Conservation (phyloP, 1,284 basidiomycete species). For the Tylopilus sp. region DNA sequence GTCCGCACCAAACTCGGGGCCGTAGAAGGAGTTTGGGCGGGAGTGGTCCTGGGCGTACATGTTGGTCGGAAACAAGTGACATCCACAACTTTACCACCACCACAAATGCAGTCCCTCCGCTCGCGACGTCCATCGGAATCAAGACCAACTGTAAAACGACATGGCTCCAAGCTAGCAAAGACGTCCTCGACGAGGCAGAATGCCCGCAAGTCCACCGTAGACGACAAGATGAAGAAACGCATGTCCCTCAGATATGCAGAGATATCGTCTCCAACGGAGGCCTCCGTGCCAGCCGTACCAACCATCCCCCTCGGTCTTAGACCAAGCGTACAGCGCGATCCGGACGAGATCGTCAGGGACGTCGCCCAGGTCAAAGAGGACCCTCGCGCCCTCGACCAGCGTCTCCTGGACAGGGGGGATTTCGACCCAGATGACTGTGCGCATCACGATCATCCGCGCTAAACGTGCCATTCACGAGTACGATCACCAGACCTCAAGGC, state of each 20-base stretch:
- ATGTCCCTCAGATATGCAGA: conserved; percentile 88
- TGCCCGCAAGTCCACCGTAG: conserved; percentile 68
- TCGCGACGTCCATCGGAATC: conserved; percentile 52
- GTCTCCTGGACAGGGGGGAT: conserved; percentile 66
- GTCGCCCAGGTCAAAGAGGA: conserved; percentile 44
- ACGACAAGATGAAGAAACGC: conserved; percentile 91
- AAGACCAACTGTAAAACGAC: conserved; percentile 32
- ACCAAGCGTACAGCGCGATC: conserved; percentile 33
- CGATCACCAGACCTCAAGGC: conserved; percentile 55
- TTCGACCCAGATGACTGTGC: conserved; percentile 81
- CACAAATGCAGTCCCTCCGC: conserved; percentile 57
- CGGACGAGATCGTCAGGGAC: conserved; percentile 44
- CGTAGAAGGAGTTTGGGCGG: conserved; percentile 36
- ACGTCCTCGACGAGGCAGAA: conserved; percentile 30
- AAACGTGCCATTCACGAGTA: neutral
- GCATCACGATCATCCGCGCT: conserved; percentile 25
- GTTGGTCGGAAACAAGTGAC: conserved; percentile 19
- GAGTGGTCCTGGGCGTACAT: conserved; percentile 32
- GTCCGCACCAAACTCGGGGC: conserved; percentile 28
- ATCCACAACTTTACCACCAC: conserved; percentile 13
- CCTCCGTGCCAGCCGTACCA: conserved; percentile 52
- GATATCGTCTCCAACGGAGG: conserved; percentile 60
- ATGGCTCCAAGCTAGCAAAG: conserved; percentile 42
- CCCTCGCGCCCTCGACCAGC: conserved; percentile 41
- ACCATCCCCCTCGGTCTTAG: conserved; percentile 47